Evolutionary conservation across 1,139 yeast genomes (phyloP), one percentile per base, ranked within the genome.

Genomic region (Suhomyces coccinellae): DNA sequence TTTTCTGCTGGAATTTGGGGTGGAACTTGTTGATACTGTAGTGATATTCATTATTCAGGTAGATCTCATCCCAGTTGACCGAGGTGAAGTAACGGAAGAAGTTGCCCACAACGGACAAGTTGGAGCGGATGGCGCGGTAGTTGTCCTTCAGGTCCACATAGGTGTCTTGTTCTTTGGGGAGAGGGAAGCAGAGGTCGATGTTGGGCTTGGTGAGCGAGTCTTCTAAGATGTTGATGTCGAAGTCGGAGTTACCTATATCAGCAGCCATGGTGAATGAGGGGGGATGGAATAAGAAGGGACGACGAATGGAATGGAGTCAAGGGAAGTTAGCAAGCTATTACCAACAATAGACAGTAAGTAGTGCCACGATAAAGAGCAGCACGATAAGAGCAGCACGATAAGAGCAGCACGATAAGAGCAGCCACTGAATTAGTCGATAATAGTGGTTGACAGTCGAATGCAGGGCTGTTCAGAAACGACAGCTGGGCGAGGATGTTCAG

Each of bases 211-310:
- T 46, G 20, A 65, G 55, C 3, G 73, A 69, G 54, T 68, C 65
- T 11, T 70, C 71, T 28, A 73, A 63, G 45, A 74, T 61, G 53
- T 74, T 72, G 51, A 73, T 63, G 50, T 73, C 63, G 41, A 54
- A 52, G 40, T 53, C 56, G 12, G 56, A 46, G 40, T 52, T 51
- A 27, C 52, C 45, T 20, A 40, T 35, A 38, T 48, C 48, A 34
- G 34, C 34, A 13, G 28, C 32, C 35, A 38, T 38, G n/a, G 10
- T 36, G 8, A 12, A 20, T n/a, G n/a, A 15, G 28, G 5, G 20
- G 20, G 20, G 20, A 17, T 20, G 2, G 24, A 20, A n/a, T n/a
- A n/a, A n/a, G n/a, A n/a, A n/a, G n/a, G n/a, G n/a, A n/a, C n/a
- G n/a, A n/a, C n/a, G n/a, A n/a, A n/a, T n/a, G n/a, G n/a, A n/a